A percentile compares a stretch with the other conserved stretches of the same genome.
These are phyloP conservation scores for Cercospora sp. DNA, from an alignment of 2,329 filamentous ascomycete species.

Conservation along the genomic window DNA sequence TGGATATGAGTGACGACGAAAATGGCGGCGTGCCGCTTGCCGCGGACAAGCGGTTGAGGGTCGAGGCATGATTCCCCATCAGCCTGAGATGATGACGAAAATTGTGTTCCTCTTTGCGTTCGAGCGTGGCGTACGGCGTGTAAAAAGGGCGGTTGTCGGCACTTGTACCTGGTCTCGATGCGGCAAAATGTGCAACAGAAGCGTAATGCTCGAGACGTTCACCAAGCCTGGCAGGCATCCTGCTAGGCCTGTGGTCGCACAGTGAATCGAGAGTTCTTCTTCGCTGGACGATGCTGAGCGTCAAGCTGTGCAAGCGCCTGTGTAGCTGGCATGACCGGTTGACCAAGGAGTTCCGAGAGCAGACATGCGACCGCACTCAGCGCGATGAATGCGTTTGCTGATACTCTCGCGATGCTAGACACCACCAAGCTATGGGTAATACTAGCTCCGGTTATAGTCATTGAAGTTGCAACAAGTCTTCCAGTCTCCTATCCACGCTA, in stretches of 20 bases:
- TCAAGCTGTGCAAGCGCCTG: not conserved
- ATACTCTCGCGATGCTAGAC: not conserved
- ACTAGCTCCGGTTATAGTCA: not conserved
- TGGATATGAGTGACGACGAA: slow-evolving; percentile 46
- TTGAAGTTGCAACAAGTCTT: not conserved
- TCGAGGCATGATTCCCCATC: slow-evolving; percentile 23
- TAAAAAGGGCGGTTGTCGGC: not conserved
- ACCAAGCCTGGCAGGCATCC: not conserved
- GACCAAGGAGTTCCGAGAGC: not conserved
- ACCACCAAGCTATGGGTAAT: not conserved
- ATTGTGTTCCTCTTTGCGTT: not conserved
- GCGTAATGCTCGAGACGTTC: not conserved
- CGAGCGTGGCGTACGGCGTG: not conserved
- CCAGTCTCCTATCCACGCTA: not conserved
- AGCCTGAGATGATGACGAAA: not conserved
- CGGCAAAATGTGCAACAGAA: not conserved
- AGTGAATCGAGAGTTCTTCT: not conserved
- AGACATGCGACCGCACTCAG: not conserved
- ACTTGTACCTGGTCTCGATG: not conserved
- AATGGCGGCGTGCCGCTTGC: slow-evolving; percentile 24
- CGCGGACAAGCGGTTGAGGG: slow-evolving; percentile 31
- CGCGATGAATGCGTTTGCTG: not conserved
- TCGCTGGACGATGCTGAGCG: not conserved
- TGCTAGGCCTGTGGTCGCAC: not conserved
- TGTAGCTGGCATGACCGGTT: not conserved